phyloP scores from a whole-genome alignment of 2,329 filamentous ascomycete species.

The Venturiaceae sp. region DNA sequence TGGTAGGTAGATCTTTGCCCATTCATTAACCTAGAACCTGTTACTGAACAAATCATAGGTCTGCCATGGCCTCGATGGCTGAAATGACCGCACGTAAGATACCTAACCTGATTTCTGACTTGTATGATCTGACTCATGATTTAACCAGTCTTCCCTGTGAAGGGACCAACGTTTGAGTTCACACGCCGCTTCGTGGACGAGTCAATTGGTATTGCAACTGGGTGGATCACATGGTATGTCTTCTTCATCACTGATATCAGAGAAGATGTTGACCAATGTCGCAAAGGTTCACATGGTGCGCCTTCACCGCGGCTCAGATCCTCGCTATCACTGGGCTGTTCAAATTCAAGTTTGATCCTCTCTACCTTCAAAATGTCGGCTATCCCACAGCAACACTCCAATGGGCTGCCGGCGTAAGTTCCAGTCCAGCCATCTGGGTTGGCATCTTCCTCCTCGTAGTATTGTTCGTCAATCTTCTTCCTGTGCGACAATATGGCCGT shows the following conservation, averaged over 20 bases:
- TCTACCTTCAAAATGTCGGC: constrained; percentile 10
- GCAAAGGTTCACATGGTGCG: not conserved
- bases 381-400: not conserved
- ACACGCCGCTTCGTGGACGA: constrained; percentile 30
- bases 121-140: too few relatives aligned
- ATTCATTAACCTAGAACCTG: too few relatives aligned
- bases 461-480: constrained; percentile 25
- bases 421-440: constrained; percentile 29
- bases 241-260: too few relatives aligned
- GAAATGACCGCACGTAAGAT: constrained; percentile 32
- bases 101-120: too few relatives aligned
- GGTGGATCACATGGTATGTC: constrained; percentile 39
- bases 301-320: constrained; percentile 8
- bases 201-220: constrained; percentile 33
- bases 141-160: constrained; percentile 31
- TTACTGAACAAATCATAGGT: too few relatives aligned
- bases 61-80: constrained; percentile 23
- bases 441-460: constrained; percentile 22
- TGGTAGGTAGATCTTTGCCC: too few relatives aligned
- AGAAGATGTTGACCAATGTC: too few relatives aligned
- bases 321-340: constrained; percentile 12
- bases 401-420: not conserved
- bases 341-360: constrained; percentile 9
- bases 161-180: constrained; percentile 30
- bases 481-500: constrained; percentile 23